Evolutionary conservation across 768 basidiomycete species (phyloP), one percentile per base, ranked within the genome.

Genomic region (Lanmaoa pseudosensibilis): DNA sequence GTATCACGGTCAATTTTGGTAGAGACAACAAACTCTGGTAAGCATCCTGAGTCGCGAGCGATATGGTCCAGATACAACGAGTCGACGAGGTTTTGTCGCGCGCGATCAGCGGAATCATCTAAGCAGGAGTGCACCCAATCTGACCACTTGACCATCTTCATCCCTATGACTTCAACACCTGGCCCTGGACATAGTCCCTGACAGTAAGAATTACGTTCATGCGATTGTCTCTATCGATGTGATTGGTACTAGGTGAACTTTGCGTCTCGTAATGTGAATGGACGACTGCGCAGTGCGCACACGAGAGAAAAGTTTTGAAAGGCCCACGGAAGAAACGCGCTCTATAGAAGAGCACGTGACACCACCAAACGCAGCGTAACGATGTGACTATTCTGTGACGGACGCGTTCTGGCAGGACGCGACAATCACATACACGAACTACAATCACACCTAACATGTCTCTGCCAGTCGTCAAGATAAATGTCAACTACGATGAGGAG

Each of bases 401-500:
- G 50, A 62, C 70, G 65, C 71, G 65, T 54, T 47, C 55, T 54
- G 54, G 27, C 57, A 30, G 19, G 52, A 55, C 71, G 63, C 65
- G 65, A 57, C 47, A 36, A 27, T n/a, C 25, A 54, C 62, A 6
- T 27, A 6, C 27, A 39, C 45, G 37, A 49, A 65, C 59, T 49
- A 59, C 37, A 40, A 44, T n/a, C 68, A 68, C 73, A 74, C 4
- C 38, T n/a, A 47, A 38, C 67, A 90, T 90, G 88, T 83, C 89
- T 52, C 76, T 90, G 39, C 81, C 84, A 30, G 80, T 83, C 36
- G 70, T 83, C 60, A 81, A 80, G 66, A 78, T 87, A 61, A 68
- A 79, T 52, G 76, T 91, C 66, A 77, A 82, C 61, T 94, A 93
- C 66, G 82, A 82, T 23, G 80, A 79, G 3, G 92, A 94, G 65